Evolutionary conservation across 495 filamentous ascomycete species (phyloP).

Genomic region (Penicillium salamii): DNA sequence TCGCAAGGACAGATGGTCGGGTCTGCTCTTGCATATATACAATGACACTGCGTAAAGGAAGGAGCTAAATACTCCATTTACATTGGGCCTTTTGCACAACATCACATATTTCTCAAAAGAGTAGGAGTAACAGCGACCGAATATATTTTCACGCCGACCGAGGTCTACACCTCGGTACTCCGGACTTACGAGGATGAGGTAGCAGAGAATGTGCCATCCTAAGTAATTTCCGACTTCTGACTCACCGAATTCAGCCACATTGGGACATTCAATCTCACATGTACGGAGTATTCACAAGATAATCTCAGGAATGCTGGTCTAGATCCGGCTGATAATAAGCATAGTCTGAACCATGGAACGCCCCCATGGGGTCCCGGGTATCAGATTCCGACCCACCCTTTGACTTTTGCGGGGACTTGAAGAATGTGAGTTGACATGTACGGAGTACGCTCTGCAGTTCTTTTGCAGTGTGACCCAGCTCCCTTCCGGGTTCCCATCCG

Average conservation of each 20-base stretch:
- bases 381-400: constrained; percentile 3
- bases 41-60: constrained; percentile 4
- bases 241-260: constrained; percentile 1
- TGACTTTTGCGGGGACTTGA: constrained; percentile 1
- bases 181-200: too few relatives aligned
- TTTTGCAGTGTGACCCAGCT: constrained; percentile 17
- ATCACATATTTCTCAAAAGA: not conserved
- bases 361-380: constrained; percentile 6
- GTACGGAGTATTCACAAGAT: too few relatives aligned
- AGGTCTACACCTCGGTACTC: not conserved
- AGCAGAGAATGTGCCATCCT: not conserved
- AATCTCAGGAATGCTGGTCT: not conserved
- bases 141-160: not conserved
- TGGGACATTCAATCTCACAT: not conserved
- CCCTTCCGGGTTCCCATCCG: constrained; percentile 10
- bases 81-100: not conserved
- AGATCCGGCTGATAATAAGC: not conserved
- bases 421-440: constrained; percentile 7
- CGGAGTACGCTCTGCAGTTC: not conserved
- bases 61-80: not conserved
- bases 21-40: constrained; percentile 7
- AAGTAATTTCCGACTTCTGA: not conserved
- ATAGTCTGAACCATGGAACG: constrained; percentile 9
- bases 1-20: constrained; percentile 13
- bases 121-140: not conserved